Evolutionary conservation across 306 rosid species (phyloP), one percentile per base, ranked within the genome.

Genomic region (Rosa rugosa): DNA sequence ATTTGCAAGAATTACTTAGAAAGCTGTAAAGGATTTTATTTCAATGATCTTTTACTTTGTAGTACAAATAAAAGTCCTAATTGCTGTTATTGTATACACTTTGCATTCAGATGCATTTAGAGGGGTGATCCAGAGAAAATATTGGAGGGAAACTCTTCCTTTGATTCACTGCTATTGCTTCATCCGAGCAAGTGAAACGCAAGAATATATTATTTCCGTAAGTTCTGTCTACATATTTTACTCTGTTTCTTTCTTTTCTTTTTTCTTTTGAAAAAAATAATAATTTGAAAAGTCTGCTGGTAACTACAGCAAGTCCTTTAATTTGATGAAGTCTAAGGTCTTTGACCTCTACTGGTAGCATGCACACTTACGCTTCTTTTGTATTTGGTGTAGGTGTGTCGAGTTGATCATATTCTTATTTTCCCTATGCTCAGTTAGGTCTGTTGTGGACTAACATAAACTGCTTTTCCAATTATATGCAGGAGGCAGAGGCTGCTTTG

Each of bases 151-250:
- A 51, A 72, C 72, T 80, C 96, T 92, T 59, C 99, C 99, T 77
- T 86, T 85, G 94, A 86, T 95, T 77, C 99, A 95, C 80, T 95
- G 98, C 78, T 95, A 92, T 83, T 92, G 97, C 86, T 95, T 95
- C 86, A 92, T 92, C 22, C 89, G 92, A 72, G 96, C 99, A 42
- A 83, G 77, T 85, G 97, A 95, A 87, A 86, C 89, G 41, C 91
- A 85, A 46, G 93, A 90, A 68, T 81, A 80, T 73, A 87, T 92
- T 63, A 64, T 85, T 73, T 87, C 92, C 41, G 99, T 95, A 90
- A 86, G 98, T 85, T 76, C 54, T 77, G 11, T 83, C 78, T 53
- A 56, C 23, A 54, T 38, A 23, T 36, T 62, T 44, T 17, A 22
- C 40, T 40, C 40, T 63, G 0, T 63, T 25, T 27, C 16, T 23